Percentiles rank a stretch among this genome's conserved stretches.
Conservation (phyloP, 306 rosid genomes). For the Quercus suber region DNA sequence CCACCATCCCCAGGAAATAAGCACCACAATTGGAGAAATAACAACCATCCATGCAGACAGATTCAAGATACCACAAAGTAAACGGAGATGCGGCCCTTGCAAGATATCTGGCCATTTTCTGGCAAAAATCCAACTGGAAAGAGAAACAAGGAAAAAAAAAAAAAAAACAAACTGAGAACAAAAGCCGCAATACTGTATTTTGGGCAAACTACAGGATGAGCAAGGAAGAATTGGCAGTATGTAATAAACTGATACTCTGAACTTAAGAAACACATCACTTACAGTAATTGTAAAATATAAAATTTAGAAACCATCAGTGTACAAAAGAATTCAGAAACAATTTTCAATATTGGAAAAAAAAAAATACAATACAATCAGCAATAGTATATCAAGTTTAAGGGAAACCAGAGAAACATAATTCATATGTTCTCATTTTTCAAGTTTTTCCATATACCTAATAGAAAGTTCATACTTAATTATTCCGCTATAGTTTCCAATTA, state of each 20-base stretch:
- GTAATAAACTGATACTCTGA: background rate
- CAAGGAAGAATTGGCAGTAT: background rate
- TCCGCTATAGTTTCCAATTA: background rate
- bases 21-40: slow-evolving; percentile 82
- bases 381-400: too few species aligned
- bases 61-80: slow-evolving; percentile 85
- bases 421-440: too few species aligned
- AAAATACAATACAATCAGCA: too few species aligned
- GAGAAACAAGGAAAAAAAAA: slow-evolving; percentile 9
- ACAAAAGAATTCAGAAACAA: too few species aligned
- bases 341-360: too few species aligned
- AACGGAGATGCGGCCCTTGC: slow-evolving; percentile 90
- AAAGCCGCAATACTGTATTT: background rate
- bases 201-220: background rate
- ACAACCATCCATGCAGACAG: slow-evolving; percentile 84
- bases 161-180: background rate
- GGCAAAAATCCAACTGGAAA: slow-evolving; percentile 96
- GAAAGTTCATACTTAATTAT: background rate
- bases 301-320: background rate
- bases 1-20: slow-evolving; percentile 93
- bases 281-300: background rate
- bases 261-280: background rate
- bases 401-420: too few species aligned
- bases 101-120: slow-evolving; percentile 94
- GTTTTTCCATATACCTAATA: too few species aligned